Evolutionary conservation across 2,329 filamentous ascomycete species (phyloP), one percentile per base, ranked within the genome.

Genomic region (Talaromyces rugulosus): DNA sequence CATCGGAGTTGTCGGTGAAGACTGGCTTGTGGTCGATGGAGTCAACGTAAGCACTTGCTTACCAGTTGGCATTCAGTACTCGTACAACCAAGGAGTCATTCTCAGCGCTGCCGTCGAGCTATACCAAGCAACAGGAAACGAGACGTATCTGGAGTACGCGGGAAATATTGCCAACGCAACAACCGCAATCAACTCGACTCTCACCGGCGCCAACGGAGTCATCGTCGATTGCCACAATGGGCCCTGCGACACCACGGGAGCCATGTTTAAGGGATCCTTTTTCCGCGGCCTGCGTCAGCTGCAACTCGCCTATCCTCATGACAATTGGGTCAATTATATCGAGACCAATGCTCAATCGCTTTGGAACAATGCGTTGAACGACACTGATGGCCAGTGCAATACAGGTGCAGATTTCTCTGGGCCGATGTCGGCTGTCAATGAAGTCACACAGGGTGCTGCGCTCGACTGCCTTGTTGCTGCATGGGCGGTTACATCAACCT

Each of bases 391-490:
- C 33, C 14, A 56, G 5, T 56, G 54, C 23, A 36, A 56, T 56
- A 56, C 54, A 14, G 54, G 54, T 2, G 33, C 27, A 16, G 16
- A 9, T 8, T 56, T 56, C 18, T 31, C 33, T n/a, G 54, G 54
- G 36, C 54, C 54, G 18, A 40, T 56, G 54, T 36, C 54, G 33
- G 31, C 27, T 40, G 54, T 40, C 18, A 56, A 56, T 40, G 54
- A 56, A 18, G 54, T 28, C 12, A 56, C 31, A 3, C 54, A 56
- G 27, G 54, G 54, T 40, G 54, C 54, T 27, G 54, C 54, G 14
- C 54, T 56, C 11, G 54, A 56, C 30, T 56, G 54, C 28, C 54
- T 56, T 34, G 33, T 56, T 18, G 54, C 54, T 31, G 54, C 54
- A 40, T 56, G 54, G 54, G 54, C 54, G 5, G 54, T 56, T 42